A percentile compares a stretch with the other conserved stretches of the same genome.
phyloP scores from a whole-genome alignment of 345 rosid genomes.

The Euphorbia peplus region DNA sequence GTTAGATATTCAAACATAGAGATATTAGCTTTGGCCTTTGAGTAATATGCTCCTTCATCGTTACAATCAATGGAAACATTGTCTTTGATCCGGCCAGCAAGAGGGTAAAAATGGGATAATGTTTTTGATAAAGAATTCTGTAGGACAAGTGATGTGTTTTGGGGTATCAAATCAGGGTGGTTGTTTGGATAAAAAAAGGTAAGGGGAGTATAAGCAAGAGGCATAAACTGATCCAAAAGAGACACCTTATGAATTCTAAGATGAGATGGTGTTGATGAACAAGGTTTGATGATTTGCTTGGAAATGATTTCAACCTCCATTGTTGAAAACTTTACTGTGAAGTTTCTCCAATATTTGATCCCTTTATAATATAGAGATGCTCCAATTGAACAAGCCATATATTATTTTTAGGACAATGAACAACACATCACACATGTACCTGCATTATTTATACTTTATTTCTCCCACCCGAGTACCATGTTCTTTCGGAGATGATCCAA shows the following conservation, averaged over 20 bases:
- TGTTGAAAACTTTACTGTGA: not conserved
- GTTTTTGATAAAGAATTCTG: conserved; percentile 14
- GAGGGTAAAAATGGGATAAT: conserved; percentile 1
- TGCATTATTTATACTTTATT: no score
- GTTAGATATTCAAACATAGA: conserved; percentile 8
- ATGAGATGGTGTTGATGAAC: conserved; percentile 15
- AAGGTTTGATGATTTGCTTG: not conserved
- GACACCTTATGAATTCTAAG: conserved; percentile 13
- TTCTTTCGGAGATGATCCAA: no score
- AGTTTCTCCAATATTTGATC: not conserved
- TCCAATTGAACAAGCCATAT: no score
- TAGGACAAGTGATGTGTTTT: not conserved
- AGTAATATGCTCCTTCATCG: not conserved
- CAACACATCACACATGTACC: no score
- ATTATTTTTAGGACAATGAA: no score
- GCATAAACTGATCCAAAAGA: conserved; percentile 8
- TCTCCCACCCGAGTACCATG: no score
- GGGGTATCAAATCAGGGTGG: not conserved
- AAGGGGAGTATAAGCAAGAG: not conserved
- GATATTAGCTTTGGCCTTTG: not conserved
- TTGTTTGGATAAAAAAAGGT: conserved; percentile 5
- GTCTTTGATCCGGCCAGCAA: conserved; percentile 12
- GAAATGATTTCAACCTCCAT: conserved; percentile 12
- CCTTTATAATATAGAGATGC: no score
- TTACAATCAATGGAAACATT: conserved; percentile 6